Evolutionary conservation across 208 protist species (phyloP).

Genomic region (Zelonia costaricensis): DNA sequence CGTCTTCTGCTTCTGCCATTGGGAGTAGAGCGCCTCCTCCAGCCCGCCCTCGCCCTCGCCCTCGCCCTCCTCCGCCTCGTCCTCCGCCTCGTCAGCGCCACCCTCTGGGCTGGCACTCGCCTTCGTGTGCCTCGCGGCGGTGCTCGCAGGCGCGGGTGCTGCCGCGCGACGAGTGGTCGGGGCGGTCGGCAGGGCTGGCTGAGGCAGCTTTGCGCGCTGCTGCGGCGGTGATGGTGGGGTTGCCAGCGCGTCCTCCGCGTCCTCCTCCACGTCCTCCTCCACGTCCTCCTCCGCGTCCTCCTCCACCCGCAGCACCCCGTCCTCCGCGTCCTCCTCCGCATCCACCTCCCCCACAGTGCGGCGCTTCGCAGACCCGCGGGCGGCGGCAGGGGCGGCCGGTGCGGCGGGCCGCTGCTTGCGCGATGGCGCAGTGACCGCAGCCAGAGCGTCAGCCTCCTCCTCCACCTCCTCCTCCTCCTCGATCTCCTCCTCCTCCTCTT

Average conservation of each 20-base stretch:
- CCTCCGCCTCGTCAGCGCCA: not conserved
- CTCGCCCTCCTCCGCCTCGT: conserved; percentile 5
- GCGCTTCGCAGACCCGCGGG: no score
- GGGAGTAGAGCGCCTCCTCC: conserved; percentile 19
- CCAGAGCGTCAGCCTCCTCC: conserved; percentile 10
- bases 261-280: conserved; percentile 28
- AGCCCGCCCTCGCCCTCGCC: conserved; percentile 21
- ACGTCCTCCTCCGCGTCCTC: conserved; percentile 24
- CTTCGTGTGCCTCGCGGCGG: no score
- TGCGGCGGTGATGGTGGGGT: no score
- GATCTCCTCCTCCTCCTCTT: conserved; percentile 34
- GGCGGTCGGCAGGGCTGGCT: conserved; percentile 6
- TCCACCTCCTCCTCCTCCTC: conserved; percentile 26
- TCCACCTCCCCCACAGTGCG: no score
- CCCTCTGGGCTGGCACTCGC: no score
- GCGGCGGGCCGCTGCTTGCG: no score
- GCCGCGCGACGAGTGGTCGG: conserved; percentile 13
- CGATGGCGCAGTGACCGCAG: no score
- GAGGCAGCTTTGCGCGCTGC: not conserved
- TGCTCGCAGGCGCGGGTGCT: not conserved
- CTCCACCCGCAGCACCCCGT: conserved; percentile 14
- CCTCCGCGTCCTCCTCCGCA: no score
- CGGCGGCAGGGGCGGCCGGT: no score
- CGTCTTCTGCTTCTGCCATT: conserved; percentile 27
- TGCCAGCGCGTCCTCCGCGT: conserved; percentile 14